Evolutionary conservation across 768 basidiomycete genomes (phyloP).

Genomic region (Pleurotus citrinopileatus): DNA sequence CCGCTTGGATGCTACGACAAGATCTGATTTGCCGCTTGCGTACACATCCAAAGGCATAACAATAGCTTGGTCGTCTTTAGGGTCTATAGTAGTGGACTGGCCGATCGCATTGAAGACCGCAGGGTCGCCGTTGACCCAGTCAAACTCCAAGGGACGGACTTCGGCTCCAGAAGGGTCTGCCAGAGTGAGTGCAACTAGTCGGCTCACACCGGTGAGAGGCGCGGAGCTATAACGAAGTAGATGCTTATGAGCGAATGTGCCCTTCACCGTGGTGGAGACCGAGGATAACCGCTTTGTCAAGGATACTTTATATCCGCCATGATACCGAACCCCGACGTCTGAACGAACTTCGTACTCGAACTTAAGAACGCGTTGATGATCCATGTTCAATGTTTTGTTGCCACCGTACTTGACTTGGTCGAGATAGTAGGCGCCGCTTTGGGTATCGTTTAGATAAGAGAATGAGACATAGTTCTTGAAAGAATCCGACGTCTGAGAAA

Average conservation of each 20-base stretch:
- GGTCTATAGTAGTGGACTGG: background rate
- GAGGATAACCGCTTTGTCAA: background rate
- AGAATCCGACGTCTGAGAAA: conserved; percentile 7
- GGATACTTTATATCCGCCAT: background rate
- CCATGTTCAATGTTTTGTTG: background rate
- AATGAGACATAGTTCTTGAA: conserved; percentile 12
- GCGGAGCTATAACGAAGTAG: background rate
- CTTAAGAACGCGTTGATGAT: background rate
- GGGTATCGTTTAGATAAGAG: conserved; percentile 2
- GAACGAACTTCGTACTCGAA: background rate
- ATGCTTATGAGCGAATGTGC: background rate
- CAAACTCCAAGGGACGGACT: conserved; percentile 4
- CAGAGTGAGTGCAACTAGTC: background rate
- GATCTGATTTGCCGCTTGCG: background rate
- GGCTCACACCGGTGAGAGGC: background rate
- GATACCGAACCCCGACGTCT: background rate
- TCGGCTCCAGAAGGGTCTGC: conserved; percentile 7
- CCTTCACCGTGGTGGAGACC: background rate
- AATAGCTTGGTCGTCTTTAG: background rate
- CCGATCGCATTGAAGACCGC: conserved; percentile 3
- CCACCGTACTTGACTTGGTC: background rate
- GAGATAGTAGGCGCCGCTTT: background rate
- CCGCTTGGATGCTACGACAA: background rate
- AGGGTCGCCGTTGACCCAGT: conserved; percentile 11
- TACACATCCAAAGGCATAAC: background rate